Evolutionary conservation across 2,329 filamentous ascomycete genomes (phyloP), one percentile per base, ranked within the genome.

Genomic region (Aspergillus quadricinctus): DNA sequence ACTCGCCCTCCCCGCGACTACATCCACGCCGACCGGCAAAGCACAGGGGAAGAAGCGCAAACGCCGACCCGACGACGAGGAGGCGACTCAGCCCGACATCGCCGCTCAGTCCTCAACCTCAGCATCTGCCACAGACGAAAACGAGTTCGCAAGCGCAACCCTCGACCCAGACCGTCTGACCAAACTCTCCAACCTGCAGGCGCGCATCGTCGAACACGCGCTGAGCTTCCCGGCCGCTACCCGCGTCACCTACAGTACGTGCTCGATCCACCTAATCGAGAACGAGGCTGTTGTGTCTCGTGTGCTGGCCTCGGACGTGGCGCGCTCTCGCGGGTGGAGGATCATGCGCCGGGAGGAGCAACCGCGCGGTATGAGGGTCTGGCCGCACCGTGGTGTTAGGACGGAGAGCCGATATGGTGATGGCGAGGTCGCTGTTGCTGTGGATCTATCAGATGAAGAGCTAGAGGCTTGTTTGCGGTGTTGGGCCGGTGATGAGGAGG

Each of bases 211-310:
- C 2, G 81, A 88, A 49, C 94, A 97, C 70, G 92, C 94, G 0
- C 88, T 97, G 74, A 75, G 78, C 23, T 99, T 97, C 64, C 88
- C 91, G 0, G 79, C 82, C 1, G 91, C 90, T 0, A 81, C 72
- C 11, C 87, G 85, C 62, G 86, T 97, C 46, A 92, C 90, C 0
- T 99, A 97, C 71, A 96, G 92, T 35, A 97, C 94, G 0, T 99
- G 94, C 71, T 97, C 93, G 0, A 78, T 96, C 2, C 88, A 97
- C 69, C 83, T 84, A 0, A 83, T 89, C 62, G 94, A 99, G 72
- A 97, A 99, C 66, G 94, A 99, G 73, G 75, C 82, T 1, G 92
- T 97, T 0, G 91, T 97, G 0, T 74, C 87, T 55, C 81, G 82
- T 49, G 88, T 90, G 1, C 77, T 97, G 40, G 71, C 74, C 6